A percentile compares a stretch with the other conserved stretches of the same genome.
phyloP scores from a whole-genome alignment of 192 early-diverging fungal species.

The Mortierella hygrophila region DNA sequence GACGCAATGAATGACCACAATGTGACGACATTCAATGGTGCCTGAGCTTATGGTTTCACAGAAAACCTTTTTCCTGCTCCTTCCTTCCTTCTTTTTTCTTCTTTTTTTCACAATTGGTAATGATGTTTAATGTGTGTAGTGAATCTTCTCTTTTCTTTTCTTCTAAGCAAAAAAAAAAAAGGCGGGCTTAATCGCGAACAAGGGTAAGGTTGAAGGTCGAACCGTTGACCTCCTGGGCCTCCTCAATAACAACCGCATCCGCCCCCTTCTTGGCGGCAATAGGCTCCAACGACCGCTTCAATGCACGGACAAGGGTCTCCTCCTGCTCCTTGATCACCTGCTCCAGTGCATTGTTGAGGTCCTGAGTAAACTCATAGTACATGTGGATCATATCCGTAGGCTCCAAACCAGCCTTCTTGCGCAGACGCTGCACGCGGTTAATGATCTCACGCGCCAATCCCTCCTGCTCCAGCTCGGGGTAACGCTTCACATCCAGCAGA shows the following conservation, averaged over 20 bases:
- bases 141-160: not conserved
- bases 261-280: constrained; percentile 42
- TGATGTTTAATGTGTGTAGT: not conserved
- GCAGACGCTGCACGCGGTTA: constrained; percentile 95
- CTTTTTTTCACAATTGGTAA: not conserved
- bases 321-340: constrained; percentile 79
- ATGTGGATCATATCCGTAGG: constrained; percentile 91
- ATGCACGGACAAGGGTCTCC: constrained; percentile 75
- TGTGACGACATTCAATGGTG: not conserved
- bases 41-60: not conserved
- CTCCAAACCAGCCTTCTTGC: constrained; percentile 95
- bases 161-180: not conserved
- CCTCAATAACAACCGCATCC: constrained; percentile 80
- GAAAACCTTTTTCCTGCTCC: not conserved
- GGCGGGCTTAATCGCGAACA: constrained; percentile 58
- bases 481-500: constrained; percentile 87
- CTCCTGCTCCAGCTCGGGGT: constrained; percentile 88
- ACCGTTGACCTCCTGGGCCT: constrained; percentile 88
- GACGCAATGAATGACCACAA: not conserved
- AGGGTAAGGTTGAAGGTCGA: constrained; percentile 82
- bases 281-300: constrained; percentile 78
- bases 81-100: not conserved
- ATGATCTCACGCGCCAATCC: constrained; percentile 94
- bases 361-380: constrained; percentile 83
- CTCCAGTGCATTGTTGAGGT: constrained; percentile 76